Conservation (phyloP, 805 yeast genomes). For the Sugiyamaella americana region DNA sequence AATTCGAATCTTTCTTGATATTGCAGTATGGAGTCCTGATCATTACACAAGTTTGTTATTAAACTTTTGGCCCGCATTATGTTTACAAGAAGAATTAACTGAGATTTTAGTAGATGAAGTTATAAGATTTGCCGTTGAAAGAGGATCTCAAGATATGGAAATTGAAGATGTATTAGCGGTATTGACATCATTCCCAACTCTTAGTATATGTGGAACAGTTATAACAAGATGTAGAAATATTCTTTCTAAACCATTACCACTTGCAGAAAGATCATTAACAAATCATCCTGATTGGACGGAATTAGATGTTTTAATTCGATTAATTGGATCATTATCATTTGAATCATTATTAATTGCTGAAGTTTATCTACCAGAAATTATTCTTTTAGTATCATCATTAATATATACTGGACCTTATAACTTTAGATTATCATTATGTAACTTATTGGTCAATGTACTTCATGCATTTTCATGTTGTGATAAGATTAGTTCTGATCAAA, state of each 20-base stretch:
- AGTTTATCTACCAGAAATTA: conserved; percentile 54
- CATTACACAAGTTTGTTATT: conserved; percentile 50
- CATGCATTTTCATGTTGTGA: conserved; percentile 63
- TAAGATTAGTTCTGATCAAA: conserved; percentile 38
- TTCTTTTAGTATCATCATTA: conserved; percentile 58
- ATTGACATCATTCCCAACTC: conserved; percentile 60
- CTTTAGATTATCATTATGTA: conserved; percentile 55
- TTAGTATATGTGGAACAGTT: conserved; percentile 64
- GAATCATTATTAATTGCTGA: conserved; percentile 40
- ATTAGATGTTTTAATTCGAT: conserved; percentile 57
- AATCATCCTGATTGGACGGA: conserved; percentile 63
- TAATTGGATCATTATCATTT: conserved; percentile 61
- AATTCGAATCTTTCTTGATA: conserved; percentile 54
- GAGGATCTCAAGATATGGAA: conserved; percentile 57
- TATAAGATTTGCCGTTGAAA: conserved; percentile 65
- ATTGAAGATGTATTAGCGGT: conserved; percentile 56
- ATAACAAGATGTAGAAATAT: conserved; percentile 51
- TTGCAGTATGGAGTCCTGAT: conserved; percentile 45
- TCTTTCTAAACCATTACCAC: conserved; percentile 41
- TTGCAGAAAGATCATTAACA: conserved; percentile 41
- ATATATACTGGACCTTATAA: conserved; percentile 46
- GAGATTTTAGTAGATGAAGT: conserved; percentile 64
- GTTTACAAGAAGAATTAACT: conserved; percentile 54
- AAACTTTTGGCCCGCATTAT: conserved; percentile 61
- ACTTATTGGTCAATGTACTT: conserved; percentile 56